These are phyloP conservation scores for grape (Vitis vinifera) DNA, from an alignment of 164 flowering plant genomes.

Conservation along the genomic window DNA sequence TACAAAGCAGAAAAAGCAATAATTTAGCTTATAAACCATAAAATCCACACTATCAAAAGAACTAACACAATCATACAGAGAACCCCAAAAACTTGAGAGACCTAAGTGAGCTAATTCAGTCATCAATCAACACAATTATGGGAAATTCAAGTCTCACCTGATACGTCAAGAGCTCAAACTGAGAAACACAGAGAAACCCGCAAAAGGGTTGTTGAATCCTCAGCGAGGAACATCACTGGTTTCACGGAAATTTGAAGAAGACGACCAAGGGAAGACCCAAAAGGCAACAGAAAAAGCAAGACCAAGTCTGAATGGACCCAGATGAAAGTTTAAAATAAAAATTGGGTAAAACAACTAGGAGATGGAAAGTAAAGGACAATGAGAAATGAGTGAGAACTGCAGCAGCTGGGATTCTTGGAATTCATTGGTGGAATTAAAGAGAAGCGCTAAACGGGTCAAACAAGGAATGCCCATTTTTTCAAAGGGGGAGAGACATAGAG, in stretches of 20 bases:
- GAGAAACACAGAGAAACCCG: background rate
- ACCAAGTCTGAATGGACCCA: background rate
- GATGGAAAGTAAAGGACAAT: background rate
- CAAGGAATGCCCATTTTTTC: conserved; percentile 8
- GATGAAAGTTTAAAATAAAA: too few relatives aligned
- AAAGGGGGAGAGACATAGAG: background rate
- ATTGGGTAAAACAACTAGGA: background rate
- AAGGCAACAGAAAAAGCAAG: background rate
- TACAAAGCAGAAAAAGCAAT: background rate
- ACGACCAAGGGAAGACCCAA: conserved; percentile 3
- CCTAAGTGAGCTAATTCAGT: conserved; percentile 6
- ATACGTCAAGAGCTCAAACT: background rate
- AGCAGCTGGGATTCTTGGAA: background rate
- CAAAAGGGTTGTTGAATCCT: conserved; percentile 3
- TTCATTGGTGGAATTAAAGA: background rate
- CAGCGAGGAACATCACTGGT: background rate
- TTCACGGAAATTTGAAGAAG: background rate
- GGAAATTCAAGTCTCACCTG: conserved; percentile 14
- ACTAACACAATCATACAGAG: background rate
- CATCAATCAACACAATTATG: conserved; percentile 5
- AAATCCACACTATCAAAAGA: conserved; percentile 1
- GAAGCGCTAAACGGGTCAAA: conserved; percentile 6
- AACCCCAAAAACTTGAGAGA: background rate
- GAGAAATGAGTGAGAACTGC: background rate
- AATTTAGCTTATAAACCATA: background rate